Conservation (phyloP, 2,329 filamentous ascomycete species). For the Exophiala sideris region DNA sequence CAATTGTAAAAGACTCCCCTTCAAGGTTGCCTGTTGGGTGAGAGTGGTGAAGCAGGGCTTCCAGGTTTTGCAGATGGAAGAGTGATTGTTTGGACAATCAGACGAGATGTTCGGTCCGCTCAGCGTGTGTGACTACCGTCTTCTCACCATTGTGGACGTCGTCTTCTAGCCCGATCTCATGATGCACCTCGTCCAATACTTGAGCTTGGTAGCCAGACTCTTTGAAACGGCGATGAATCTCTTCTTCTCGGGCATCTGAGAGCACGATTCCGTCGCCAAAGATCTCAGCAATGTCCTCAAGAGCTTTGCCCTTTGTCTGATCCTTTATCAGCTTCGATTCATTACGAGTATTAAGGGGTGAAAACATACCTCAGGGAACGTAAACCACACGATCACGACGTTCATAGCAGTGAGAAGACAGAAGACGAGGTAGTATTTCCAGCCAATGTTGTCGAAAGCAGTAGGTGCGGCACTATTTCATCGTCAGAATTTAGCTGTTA, state of each 20-base stretch:
- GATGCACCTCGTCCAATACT: slow-evolving; percentile 1
- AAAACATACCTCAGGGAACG: slow-evolving; percentile 26
- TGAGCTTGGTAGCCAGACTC: slow-evolving; percentile 2
- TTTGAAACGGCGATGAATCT: slow-evolving; percentile 7
- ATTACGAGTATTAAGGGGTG: neutral
- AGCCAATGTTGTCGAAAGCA: slow-evolving; percentile 33
- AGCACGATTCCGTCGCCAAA: slow-evolving; percentile 4
- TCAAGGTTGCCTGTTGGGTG: too few species aligned
- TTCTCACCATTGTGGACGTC: too few species aligned
- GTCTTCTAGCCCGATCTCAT: too few species aligned
- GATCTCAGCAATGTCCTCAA: slow-evolving; percentile 5
- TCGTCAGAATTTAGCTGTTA: neutral
- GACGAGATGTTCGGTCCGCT: too few species aligned
- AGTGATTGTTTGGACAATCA: too few species aligned
- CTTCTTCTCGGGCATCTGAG: slow-evolving; percentile 4
- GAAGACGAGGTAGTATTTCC: slow-evolving; percentile 33
- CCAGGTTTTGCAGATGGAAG: too few species aligned
- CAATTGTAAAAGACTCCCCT: too few species aligned
- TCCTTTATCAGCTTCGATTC: neutral
- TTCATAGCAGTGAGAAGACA: slow-evolving; percentile 1
- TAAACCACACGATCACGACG: slow-evolving; percentile 6
- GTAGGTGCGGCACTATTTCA: slow-evolving; percentile 29
- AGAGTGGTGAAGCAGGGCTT: too few species aligned
- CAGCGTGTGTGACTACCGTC: too few species aligned
- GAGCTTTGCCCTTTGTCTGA: slow-evolving; percentile 3